Conservation (phyloP, 192 early-diverging fungal genomes). For the Coemansia sp. region DNA sequence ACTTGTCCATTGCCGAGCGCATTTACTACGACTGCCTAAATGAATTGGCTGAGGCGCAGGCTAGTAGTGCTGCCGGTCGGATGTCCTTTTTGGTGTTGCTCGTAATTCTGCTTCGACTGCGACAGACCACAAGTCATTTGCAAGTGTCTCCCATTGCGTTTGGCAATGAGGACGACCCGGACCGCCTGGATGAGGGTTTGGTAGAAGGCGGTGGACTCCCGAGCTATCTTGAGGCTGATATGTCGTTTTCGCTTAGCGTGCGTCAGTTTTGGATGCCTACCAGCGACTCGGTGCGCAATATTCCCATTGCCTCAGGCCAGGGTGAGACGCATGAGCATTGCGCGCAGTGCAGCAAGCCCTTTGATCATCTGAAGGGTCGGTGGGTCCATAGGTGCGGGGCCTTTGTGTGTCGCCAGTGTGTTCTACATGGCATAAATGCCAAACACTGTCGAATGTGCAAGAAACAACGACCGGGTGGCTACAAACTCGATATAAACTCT, state of each 20-base stretch:
- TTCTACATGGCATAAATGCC: background rate
- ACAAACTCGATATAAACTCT: background rate
- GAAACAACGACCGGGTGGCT: background rate
- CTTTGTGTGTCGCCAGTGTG: background rate
- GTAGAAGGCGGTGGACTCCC: too few species aligned
- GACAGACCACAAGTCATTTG: slow-evolving; percentile 6
- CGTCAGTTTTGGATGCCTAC: background rate
- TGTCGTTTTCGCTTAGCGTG: background rate
- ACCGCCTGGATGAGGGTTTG: too few species aligned
- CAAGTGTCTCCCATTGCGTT: background rate
- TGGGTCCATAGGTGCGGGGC: background rate
- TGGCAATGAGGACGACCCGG: background rate
- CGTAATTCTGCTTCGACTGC: background rate
- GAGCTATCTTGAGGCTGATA: background rate
- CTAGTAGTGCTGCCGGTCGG: background rate
- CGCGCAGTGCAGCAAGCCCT: background rate
- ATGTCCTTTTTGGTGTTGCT: background rate
- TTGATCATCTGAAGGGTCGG: background rate
- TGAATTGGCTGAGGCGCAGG: slow-evolving; percentile 12
- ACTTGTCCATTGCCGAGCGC: slow-evolving; percentile 33
- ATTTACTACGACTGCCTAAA: slow-evolving; percentile 39
- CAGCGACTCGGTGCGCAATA: background rate
- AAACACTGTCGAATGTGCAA: background rate
- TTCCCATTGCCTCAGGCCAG: background rate
- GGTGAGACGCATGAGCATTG: background rate